A percentile compares a stretch with the other conserved stretches of the same genome.
Conservation (phyloP, 805 yeast genomes). For the Teunomyces panamensis region DNA sequence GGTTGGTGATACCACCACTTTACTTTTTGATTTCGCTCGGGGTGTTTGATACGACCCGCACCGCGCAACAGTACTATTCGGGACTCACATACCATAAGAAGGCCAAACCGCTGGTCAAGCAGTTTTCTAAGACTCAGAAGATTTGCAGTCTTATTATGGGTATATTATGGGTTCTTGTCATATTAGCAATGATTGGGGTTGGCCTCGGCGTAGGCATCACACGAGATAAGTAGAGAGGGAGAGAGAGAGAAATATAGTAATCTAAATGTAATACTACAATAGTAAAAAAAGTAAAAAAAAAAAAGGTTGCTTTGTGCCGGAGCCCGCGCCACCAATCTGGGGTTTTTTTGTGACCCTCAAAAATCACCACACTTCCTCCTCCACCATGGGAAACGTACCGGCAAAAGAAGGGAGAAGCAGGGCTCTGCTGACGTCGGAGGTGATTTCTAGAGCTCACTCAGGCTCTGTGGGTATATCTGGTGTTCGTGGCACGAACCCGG, state of each 20-base stretch:
- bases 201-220: slow-evolving; percentile 31
- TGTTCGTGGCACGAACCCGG: slow-evolving; percentile 15
- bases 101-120: slow-evolving; percentile 13
- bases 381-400: slow-evolving; percentile 43
- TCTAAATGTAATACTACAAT: not conserved
- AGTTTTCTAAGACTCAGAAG: slow-evolving; percentile 27
- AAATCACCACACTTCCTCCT: not conserved
- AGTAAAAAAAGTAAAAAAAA: not conserved
- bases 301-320: not conserved
- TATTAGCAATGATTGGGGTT: slow-evolving; percentile 39
- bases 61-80: slow-evolving; percentile 15
- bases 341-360: not conserved
- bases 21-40: slow-evolving; percentile 35
- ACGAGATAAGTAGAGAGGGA: not conserved
- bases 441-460: slow-evolving; percentile 8
- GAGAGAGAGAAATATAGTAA: not conserved
- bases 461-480: not conserved
- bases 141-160: slow-evolving; percentile 28
- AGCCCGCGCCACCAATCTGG: slow-evolving; percentile 2
- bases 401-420: slow-evolving; percentile 37
- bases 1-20: slow-evolving; percentile 37
- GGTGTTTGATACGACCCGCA: slow-evolving; percentile 28
- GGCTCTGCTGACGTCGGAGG: slow-evolving; percentile 14
- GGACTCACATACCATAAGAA: slow-evolving; percentile 15
- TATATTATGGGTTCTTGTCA: slow-evolving; percentile 28